A percentile compares a stretch with the other conserved stretches of the same genome.
These are phyloP conservation scores for Exophiala aquamarina DNA, from an alignment of 2,329 filamentous ascomycete species.

Conservation along the genomic window DNA sequence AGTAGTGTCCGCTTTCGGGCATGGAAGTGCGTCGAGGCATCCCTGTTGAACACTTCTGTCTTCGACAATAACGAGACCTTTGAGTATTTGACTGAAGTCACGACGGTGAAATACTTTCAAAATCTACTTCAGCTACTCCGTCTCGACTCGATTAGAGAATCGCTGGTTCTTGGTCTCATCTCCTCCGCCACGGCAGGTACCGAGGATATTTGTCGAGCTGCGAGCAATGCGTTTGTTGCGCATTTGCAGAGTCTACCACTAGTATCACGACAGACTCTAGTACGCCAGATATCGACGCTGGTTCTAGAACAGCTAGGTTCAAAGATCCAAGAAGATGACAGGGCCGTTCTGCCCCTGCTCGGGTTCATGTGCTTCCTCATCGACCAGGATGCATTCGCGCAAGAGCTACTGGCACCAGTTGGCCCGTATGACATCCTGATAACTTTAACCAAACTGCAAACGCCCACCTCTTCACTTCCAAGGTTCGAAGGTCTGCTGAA, in stretches of 20 bases:
- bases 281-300: constrained; percentile 46
- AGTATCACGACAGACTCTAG: not conserved
- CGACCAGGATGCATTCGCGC: constrained; percentile 51
- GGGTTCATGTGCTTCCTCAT: constrained; percentile 77
- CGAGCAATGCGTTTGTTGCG: constrained; percentile 42
- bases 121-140: constrained; percentile 40
- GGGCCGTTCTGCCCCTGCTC: constrained; percentile 71
- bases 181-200: constrained; percentile 46
- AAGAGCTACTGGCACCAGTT: constrained; percentile 29
- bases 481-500: constrained; percentile 79
- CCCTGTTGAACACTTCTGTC: constrained; percentile 32
- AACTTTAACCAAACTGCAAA: constrained; percentile 73
- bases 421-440: constrained; percentile 58
- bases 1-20: constrained; percentile 72
- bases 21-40: constrained; percentile 43
- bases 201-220: constrained; percentile 44
- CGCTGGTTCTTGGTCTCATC: constrained; percentile 43
- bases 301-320: constrained; percentile 55
- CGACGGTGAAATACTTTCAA: constrained; percentile 42
- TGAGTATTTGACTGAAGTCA: constrained; percentile 46
- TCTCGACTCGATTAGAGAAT: constrained; percentile 37
- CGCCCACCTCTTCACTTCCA: constrained; percentile 77
- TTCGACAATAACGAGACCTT: constrained; percentile 26
- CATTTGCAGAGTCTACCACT: constrained; percentile 21
- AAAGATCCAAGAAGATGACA: constrained; percentile 59